These are phyloP conservation scores for Fraxinus sp. DNA, from an alignment of 305 asterid species.

Conservation along the genomic window DNA sequence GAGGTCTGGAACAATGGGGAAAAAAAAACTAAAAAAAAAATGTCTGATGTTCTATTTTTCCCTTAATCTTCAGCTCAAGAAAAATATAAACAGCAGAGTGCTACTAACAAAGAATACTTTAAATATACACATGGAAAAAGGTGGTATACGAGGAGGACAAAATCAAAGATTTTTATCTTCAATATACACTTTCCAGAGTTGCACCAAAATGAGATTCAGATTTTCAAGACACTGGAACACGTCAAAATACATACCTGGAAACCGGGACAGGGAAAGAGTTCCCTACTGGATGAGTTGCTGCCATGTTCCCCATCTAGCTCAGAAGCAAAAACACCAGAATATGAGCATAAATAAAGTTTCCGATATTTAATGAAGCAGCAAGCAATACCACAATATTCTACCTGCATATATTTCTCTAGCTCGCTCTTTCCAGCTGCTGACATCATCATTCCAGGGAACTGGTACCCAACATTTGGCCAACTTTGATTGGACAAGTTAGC, in stretches of 20 bases:
- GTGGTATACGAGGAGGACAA: background rate
- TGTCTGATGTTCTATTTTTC: background rate
- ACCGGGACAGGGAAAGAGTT: constrained; percentile 50
- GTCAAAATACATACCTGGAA: constrained; percentile 48
- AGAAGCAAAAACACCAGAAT: constrained; percentile 27
- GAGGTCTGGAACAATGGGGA: background rate
- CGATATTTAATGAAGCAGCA: background rate
- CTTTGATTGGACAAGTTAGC: constrained; percentile 52
- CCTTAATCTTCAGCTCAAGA: background rate
- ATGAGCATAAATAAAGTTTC: constrained; percentile 12
- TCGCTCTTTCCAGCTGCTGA: constrained; percentile 61
- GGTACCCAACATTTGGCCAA: constrained; percentile 70
- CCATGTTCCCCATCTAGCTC: constrained; percentile 65
- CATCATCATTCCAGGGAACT: constrained; percentile 64
- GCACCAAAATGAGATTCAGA: background rate
- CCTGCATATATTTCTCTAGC: constrained; percentile 74
- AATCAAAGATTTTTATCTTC: background rate
- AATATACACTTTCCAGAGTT: background rate
- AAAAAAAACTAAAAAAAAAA: too few species aligned
- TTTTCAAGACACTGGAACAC: background rate
- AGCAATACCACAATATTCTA: constrained; percentile 24
- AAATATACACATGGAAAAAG: background rate
- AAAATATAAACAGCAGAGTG: background rate
- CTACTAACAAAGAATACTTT: background rate
- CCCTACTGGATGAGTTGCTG: constrained; percentile 50